Evolutionary conservation across 768 basidiomycete species (phyloP).

Genomic region (Boletus bicolor): DNA sequence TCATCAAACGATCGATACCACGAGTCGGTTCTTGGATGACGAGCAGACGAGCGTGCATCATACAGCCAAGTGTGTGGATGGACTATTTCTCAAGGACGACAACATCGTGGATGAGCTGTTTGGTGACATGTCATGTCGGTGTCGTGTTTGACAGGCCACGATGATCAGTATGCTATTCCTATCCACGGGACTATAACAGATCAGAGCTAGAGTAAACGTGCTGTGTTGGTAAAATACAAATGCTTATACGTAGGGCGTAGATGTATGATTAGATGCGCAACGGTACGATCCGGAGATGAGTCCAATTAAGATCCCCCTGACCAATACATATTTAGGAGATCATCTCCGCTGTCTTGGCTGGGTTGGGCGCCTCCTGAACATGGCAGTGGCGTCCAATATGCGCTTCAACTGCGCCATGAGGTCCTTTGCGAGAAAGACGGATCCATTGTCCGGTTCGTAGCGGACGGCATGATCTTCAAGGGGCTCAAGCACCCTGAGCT

Average conservation of each 20-base stretch:
- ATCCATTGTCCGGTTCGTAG: constrained; percentile 58
- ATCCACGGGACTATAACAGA: background rate
- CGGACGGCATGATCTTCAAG: constrained; percentile 46
- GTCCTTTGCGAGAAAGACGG: constrained; percentile 56
- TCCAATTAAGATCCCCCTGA: background rate
- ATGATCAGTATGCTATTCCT: background rate
- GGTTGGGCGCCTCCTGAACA: constrained; percentile 8
- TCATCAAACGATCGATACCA: constrained; percentile 18
- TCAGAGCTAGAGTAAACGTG: background rate
- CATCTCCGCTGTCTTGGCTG: constrained; percentile 10
- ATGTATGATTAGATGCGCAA: constrained; percentile 8
- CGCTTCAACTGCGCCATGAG: constrained; percentile 28
- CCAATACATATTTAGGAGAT: background rate
- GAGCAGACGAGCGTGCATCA: background rate
- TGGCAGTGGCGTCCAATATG: constrained; percentile 27
- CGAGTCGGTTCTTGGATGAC: constrained; percentile 19
- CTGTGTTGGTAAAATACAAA: constrained; percentile 18
- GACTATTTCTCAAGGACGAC: constrained; percentile 4
- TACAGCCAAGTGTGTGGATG: background rate
- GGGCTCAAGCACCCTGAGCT: constrained; percentile 48
- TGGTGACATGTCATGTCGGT: constrained; percentile 7
- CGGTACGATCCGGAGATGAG: background rate
- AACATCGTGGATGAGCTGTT: background rate
- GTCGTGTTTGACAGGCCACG: background rate
- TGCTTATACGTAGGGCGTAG: constrained; percentile 2